Conservation (phyloP, 225 moss, liverwort and hornwort species). For the Marchantia polymorpha region DNA sequence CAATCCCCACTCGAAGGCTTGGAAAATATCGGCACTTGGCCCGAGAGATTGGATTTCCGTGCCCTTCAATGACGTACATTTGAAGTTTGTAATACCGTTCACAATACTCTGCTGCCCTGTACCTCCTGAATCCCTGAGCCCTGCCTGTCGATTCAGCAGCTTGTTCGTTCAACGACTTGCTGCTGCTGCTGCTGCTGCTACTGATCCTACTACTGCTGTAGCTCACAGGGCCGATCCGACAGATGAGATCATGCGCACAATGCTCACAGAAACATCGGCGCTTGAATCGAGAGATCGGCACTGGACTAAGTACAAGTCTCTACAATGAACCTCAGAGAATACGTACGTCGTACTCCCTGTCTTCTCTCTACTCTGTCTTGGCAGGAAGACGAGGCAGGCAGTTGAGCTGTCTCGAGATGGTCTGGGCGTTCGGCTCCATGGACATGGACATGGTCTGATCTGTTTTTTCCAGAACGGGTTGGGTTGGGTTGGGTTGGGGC, state of each 20-base stretch:
- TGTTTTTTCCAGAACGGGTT: too few relatives aligned
- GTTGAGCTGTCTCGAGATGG: too few relatives aligned
- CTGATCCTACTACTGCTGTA: too few relatives aligned
- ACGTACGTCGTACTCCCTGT: not conserved
- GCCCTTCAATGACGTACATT: conserved; percentile 5
- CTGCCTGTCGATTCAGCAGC: not conserved
- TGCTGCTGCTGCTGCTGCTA: not conserved
- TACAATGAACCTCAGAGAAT: not conserved
- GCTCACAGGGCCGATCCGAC: conserved; percentile 1
- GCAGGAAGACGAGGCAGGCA: too few relatives aligned
- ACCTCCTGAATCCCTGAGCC: not conserved
- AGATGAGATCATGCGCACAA: not conserved
- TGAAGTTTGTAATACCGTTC: not conserved
- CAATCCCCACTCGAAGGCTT: not conserved
- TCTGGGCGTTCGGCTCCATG: too few relatives aligned
- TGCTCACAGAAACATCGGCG: not conserved
- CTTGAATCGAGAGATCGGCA: conserved; percentile 5
- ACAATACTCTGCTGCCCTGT: too few relatives aligned
- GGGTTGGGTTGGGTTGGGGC: too few relatives aligned
- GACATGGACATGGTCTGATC: too few relatives aligned
- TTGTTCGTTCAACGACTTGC: not conserved
- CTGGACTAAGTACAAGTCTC: not conserved
- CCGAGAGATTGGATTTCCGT: conserved; percentile 11
- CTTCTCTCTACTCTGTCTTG: too few relatives aligned
- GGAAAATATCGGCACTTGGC: not conserved